These are phyloP conservation scores for Rhypophila decipiens DNA, from an alignment of 495 filamentous ascomycete species.

Conservation along the genomic window DNA sequence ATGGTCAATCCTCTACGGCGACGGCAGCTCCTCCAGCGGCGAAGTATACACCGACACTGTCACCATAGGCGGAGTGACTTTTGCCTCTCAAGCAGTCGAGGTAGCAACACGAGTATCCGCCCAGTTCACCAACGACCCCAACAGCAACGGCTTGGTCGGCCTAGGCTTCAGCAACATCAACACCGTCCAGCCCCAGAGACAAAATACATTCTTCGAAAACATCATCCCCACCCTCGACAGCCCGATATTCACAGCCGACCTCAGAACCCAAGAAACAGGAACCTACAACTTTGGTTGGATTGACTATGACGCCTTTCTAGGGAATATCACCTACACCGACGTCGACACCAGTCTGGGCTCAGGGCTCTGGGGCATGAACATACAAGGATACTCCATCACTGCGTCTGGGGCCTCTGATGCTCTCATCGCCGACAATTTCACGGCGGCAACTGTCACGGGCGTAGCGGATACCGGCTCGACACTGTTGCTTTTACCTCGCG, in stretches of 20 bases:
- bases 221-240: slow-evolving; percentile 48
- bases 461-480: slow-evolving; percentile 71
- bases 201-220: slow-evolving; percentile 71
- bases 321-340: slow-evolving; percentile 52
- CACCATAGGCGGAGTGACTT: slow-evolving; percentile 57
- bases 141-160: slow-evolving; percentile 66
- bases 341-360: slow-evolving; percentile 55
- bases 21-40: slow-evolving; percentile 58
- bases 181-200: slow-evolving; percentile 52
- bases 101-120: slow-evolving; percentile 54
- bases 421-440: too few relatives aligned
- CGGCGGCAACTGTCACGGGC: slow-evolving; percentile 33
- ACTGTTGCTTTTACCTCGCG: slow-evolving; percentile 55
- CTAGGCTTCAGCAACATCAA: slow-evolving; percentile 68
- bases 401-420: slow-evolving; percentile 18
- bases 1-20: slow-evolving; percentile 69
- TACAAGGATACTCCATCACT: slow-evolving; percentile 57
- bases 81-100: slow-evolving; percentile 62
- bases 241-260: slow-evolving; percentile 62
- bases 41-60: slow-evolving; percentile 67
- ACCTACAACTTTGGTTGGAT: slow-evolving; percentile 72
- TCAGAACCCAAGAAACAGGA: slow-evolving; percentile 57
- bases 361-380: slow-evolving; percentile 71
- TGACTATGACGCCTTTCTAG: slow-evolving; percentile 56
- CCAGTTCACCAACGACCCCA: slow-evolving; percentile 51